Evolutionary conservation across 2,329 filamentous ascomycete genomes (phyloP).

Genomic region (Hypomyces rosellus): DNA sequence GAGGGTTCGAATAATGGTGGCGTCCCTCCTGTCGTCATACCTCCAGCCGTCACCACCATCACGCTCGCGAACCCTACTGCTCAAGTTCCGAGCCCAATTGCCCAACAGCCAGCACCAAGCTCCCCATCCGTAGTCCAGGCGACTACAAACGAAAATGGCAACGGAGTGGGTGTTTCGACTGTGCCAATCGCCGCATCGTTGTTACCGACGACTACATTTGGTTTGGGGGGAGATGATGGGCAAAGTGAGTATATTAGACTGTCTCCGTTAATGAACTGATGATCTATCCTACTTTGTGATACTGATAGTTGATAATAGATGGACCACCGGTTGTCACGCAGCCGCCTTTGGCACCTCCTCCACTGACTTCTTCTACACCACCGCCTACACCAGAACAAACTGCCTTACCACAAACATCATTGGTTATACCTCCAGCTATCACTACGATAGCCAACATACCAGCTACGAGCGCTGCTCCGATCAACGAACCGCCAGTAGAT

Average conservation of each 20-base stretch:
- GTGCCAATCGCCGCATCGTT: constrained; percentile 21
- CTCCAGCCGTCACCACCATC: neutral
- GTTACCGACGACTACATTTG: constrained; percentile 25
- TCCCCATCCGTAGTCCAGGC: neutral
- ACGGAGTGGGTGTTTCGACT: constrained; percentile 25
- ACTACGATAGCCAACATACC: neutral
- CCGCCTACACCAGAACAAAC: neutral
- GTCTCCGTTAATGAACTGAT: neutral
- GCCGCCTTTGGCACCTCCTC: no score
- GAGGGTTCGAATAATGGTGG: no score
- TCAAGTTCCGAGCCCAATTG: neutral
- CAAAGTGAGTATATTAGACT: neutral
- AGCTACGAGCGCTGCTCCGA: neutral
- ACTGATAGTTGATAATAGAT: neutral
- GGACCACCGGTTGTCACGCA: no score
- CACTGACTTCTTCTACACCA: neutral
- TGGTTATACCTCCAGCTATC: neutral
- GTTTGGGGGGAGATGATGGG: no score
- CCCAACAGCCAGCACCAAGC: neutral
- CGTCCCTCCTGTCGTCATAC: neutral
- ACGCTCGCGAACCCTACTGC: neutral
- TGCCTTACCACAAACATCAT: neutral
- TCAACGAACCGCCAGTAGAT: neutral
- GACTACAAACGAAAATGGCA: constrained; percentile 16
- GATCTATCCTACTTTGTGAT: neutral